phyloP scores from a whole-genome alignment of 352 stramenopile genomes.

The Globisporangium yorkense region DNA sequence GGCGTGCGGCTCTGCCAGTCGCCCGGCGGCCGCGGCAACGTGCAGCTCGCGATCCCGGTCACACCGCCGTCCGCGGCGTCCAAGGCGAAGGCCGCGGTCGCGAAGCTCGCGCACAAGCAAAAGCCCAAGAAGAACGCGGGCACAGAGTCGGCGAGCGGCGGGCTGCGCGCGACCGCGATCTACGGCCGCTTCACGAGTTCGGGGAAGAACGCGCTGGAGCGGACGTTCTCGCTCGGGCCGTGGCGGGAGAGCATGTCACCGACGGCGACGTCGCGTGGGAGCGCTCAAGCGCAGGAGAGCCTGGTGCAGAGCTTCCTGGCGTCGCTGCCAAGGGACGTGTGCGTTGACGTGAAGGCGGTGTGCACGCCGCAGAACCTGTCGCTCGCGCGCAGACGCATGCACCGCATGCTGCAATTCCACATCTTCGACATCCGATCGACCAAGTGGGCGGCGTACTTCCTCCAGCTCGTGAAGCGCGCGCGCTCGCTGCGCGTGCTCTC shows the following conservation, averaged over 20 bases:
- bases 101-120: background rate
- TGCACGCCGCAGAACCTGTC: slow-evolving; percentile 29
- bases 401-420: slow-evolving; percentile 34
- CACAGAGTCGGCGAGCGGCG: background rate
- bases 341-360: slow-evolving; percentile 33
- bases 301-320: slow-evolving; percentile 31
- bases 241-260: slow-evolving; percentile 5
- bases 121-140: slow-evolving; percentile 1
- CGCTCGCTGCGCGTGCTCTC: slow-evolving; percentile 23
- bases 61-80: slow-evolving; percentile 15
- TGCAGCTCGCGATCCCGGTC: slow-evolving; percentile 34
- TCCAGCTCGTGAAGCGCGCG: slow-evolving; percentile 44
- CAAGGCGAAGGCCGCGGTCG: background rate
- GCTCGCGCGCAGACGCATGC: slow-evolving; percentile 24
- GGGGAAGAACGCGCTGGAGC: background rate
- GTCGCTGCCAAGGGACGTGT: slow-evolving; percentile 31
- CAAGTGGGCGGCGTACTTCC: slow-evolving; percentile 77
- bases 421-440: slow-evolving; percentile 75
- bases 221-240: slow-evolving; percentile 12
- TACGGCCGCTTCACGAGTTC: slow-evolving; percentile 3
- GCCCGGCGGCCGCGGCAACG: slow-evolving; percentile 24
- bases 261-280: too few relatives aligned
- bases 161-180: slow-evolving; percentile 10
- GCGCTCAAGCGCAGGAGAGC: slow-evolving; percentile 22
- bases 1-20: slow-evolving; percentile 27